Evolutionary conservation across 306 rosid species (phyloP).

Genomic region (Sechiopsis laciniata): DNA sequence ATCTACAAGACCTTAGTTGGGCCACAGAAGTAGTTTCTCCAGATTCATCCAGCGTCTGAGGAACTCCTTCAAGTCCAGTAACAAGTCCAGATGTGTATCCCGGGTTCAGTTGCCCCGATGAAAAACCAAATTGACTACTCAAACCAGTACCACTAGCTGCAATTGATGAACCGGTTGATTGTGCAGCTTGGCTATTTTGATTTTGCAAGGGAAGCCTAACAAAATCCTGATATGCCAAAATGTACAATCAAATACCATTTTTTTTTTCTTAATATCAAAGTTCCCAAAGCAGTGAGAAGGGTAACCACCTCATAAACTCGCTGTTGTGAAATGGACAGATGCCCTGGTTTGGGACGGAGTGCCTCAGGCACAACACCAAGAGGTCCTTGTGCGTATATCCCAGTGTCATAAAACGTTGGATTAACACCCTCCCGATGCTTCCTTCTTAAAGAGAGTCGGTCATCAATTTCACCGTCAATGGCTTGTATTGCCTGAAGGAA

Average conservation of each 20-base stretch:
- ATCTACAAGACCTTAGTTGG: conserved; percentile 49
- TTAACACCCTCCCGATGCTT: conserved; percentile 81
- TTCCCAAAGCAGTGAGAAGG: conserved; percentile 18
- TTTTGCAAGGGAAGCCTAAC: conserved; percentile 98
- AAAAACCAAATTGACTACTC: conserved; percentile 50
- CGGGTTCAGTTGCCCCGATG: conserved; percentile 52
- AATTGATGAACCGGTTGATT: conserved; percentile 51
- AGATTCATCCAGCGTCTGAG: conserved; percentile 66
- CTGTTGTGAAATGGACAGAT: conserved; percentile 76
- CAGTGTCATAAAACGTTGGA: conserved; percentile 70
- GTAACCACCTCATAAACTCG: conserved; percentile 82
- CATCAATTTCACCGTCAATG: conserved; percentile 79
- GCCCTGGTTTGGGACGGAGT: conserved; percentile 97
- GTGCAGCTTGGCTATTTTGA: conserved; percentile 67
- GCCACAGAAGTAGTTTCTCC: conserved; percentile 51
- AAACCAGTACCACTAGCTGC: conserved; percentile 49
- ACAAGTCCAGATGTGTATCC: conserved; percentile 49
- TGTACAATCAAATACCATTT: neutral
- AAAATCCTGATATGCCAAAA: conserved; percentile 60
- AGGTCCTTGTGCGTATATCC: conserved; percentile 71
- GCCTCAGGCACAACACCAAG: conserved; percentile 90
- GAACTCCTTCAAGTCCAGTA: conserved; percentile 62
- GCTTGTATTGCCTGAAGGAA: conserved; percentile 68
- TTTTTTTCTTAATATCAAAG: conserved; percentile 18
- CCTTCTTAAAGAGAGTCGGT: conserved; percentile 81